Evolutionary conservation across 495 filamentous ascomycete genomes (phyloP).

Genomic region (Pseudotulostoma volvatum): DNA sequence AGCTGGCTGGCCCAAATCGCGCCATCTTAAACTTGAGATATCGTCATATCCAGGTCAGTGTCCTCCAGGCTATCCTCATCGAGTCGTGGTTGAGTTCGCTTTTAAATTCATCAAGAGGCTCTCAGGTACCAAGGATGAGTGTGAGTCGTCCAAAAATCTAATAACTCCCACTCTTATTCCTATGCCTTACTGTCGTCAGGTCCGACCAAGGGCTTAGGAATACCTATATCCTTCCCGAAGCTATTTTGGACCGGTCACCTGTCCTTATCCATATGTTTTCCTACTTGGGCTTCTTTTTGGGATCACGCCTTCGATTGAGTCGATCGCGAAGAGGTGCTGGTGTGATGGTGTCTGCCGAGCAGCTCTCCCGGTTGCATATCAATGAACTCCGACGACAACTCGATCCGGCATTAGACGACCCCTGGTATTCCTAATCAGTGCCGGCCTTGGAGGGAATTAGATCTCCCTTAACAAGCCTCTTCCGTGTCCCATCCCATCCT

Average conservation of each 20-base stretch:
- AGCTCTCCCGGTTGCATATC: conserved; percentile 15
- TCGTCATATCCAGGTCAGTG: conserved; percentile 14
- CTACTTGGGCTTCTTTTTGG: conserved; percentile 2
- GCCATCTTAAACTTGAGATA: conserved; percentile 15
- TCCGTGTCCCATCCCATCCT: conserved; percentile 17
- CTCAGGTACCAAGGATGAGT: conserved; percentile 16
- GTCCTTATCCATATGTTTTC: conserved; percentile 10
- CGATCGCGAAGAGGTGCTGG: conserved; percentile 15
- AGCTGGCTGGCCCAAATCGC: conserved; percentile 16
- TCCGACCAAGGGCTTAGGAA: conserved; percentile 11
- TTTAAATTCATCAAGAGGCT: conserved; percentile 21
- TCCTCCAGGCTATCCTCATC: conserved; percentile 14
- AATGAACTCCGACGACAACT: conserved; percentile 3
- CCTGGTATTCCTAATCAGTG: conserved; percentile 11
- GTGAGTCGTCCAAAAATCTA: conserved; percentile 1
- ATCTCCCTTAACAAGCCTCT: conserved; percentile 19
- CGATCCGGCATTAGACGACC: conserved; percentile 9
- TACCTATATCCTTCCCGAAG: conserved; percentile 15
- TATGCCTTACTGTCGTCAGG: conserved; percentile 2
- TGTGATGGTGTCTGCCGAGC: conserved; percentile 14
- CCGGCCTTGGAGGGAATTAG: conserved; percentile 15
- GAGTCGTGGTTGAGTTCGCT: conserved; percentile 20
- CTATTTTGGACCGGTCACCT: conserved; percentile 17
- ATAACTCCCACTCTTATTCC: conserved; percentile 5
- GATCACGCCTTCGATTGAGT: conserved; percentile 4